A percentile compares a stretch with the other conserved stretches of the same genome.
Evolutionary conservation across 2,329 filamentous ascomycete genomes (phyloP).

Genomic region (Clonostachys rosea): DNA sequence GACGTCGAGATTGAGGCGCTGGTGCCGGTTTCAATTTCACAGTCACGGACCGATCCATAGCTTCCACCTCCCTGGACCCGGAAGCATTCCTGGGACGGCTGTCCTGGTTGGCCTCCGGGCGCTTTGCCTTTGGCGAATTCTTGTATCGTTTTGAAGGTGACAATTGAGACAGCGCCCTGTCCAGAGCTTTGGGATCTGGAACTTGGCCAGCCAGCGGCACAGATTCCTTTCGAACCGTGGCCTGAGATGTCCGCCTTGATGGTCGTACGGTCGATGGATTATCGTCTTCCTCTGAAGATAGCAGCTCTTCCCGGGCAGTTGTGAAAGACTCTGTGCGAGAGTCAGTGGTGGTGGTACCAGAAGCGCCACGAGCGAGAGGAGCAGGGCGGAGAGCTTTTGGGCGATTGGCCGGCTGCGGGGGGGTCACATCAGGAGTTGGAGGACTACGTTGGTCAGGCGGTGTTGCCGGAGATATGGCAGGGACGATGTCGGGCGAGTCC

Average conservation of each 20-base stretch:
- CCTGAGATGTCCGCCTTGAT: constrained; percentile 37
- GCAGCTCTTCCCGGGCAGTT: constrained; percentile 63
- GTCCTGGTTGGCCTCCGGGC: constrained; percentile 35
- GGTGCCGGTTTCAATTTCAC: constrained; percentile 43
- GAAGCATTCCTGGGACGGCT: constrained; percentile 45
- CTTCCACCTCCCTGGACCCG: constrained; percentile 45
- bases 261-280: constrained; percentile 32
- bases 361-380: constrained; percentile 41
- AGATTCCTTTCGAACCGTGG: constrained; percentile 32
- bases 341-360: constrained; percentile 51
- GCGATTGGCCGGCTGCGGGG: constrained; percentile 48
- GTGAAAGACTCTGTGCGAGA: constrained; percentile 67
- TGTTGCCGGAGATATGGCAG: constrained; percentile 44
- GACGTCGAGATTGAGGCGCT: constrained; percentile 43
- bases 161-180: constrained; percentile 35
- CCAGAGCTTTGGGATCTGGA: constrained; percentile 25
- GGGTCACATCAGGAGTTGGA: constrained; percentile 72
- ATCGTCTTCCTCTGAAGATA: constrained; percentile 57
- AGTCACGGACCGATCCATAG: constrained; percentile 47
- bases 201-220: constrained; percentile 9
- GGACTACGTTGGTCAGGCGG: constrained; percentile 63
- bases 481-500: constrained; percentile 27
- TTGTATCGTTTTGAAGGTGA: constrained; percentile 22
- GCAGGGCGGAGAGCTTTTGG: constrained; percentile 39
- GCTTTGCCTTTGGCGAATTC: not conserved